phyloP scores from a whole-genome alignment of 371 early-diverging fungal species.

The Syncephalastrum racemosum region DNA sequence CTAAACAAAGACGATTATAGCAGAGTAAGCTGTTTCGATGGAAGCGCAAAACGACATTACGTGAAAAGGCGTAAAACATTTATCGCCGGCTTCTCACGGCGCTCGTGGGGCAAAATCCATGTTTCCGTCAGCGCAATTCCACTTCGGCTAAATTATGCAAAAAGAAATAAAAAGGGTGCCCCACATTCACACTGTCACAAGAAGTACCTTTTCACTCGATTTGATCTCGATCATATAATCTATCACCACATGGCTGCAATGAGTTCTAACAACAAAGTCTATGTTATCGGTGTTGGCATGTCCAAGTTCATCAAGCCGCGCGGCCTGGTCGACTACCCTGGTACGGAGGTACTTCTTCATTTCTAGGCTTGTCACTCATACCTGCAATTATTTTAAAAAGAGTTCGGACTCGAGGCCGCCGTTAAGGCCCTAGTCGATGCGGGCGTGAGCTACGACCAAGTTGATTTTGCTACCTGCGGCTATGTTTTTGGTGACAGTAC shows the following conservation, averaged over 20 bases:
- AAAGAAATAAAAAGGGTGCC: too few species aligned
- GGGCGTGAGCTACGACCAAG: conserved; percentile 59
- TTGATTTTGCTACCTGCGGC: conserved; percentile 60
- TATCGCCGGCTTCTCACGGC: too few species aligned
- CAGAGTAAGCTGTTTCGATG: too few species aligned
- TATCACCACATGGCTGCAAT: conserved; percentile 9
- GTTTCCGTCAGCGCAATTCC: too few species aligned
- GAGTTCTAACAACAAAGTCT: conserved; percentile 22
- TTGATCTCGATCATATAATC: conserved; percentile 4
- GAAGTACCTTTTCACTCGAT: not conserved
- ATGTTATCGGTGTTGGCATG: conserved; percentile 65
- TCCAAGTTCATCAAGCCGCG: conserved; percentile 62
- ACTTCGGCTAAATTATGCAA: too few species aligned
- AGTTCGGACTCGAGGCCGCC: conserved; percentile 65
- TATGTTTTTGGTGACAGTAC: conserved; percentile 68
- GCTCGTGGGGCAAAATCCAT: too few species aligned
- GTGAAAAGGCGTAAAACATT: too few species aligned
- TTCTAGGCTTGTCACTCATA: not conserved
- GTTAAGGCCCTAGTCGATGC: conserved; percentile 73
- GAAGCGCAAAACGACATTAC: too few species aligned
- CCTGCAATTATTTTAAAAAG: conserved; percentile 20
- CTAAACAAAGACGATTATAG: too few species aligned
- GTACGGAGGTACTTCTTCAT: conserved; percentile 19
- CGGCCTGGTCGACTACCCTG: conserved; percentile 54
- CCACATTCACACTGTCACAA: too few species aligned